Conservation (phyloP, 2,329 filamentous ascomycete species). For the Chaetomium olivaceum region DNA sequence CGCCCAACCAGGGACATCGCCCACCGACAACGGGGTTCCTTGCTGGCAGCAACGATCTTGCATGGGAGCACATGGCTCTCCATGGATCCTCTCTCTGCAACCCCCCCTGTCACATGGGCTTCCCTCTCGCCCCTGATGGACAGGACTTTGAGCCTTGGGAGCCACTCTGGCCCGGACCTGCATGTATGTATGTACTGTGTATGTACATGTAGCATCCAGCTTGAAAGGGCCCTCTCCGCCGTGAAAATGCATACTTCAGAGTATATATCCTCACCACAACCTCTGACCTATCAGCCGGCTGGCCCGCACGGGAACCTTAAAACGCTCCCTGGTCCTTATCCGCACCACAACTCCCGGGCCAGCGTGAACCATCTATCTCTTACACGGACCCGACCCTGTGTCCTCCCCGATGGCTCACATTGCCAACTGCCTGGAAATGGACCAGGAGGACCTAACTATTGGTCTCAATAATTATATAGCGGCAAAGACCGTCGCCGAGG, state of each 20-base stretch:
- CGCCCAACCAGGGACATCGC: conserved; percentile 21
- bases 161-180: conserved; percentile 25
- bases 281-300: conserved; percentile 35
- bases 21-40: background rate
- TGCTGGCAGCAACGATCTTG: conserved; percentile 9
- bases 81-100: conserved; percentile 9
- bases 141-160: conserved; percentile 22
- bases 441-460: conserved; percentile 43
- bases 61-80: conserved; percentile 17
- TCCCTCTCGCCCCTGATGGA: conserved; percentile 21
- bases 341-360: conserved; percentile 36
- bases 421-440: conserved; percentile 56
- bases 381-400: conserved; percentile 32
- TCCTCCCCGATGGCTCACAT: conserved; percentile 60
- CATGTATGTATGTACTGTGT: background rate
- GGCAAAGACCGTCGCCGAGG: conserved; percentile 48
- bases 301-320: conserved; percentile 32
- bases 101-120: conserved; percentile 22
- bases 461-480: conserved; percentile 51
- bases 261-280: conserved; percentile 38
- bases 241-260: conserved; percentile 30
- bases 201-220: conserved; percentile 3
- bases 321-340: conserved; percentile 38
- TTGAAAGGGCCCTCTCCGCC: conserved; percentile 17
- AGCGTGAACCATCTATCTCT: conserved; percentile 34